Evolutionary conservation across 192 early-diverging fungal species (phyloP), one percentile per base, ranked within the genome.

Genomic region (Coemansia interrupta): DNA sequence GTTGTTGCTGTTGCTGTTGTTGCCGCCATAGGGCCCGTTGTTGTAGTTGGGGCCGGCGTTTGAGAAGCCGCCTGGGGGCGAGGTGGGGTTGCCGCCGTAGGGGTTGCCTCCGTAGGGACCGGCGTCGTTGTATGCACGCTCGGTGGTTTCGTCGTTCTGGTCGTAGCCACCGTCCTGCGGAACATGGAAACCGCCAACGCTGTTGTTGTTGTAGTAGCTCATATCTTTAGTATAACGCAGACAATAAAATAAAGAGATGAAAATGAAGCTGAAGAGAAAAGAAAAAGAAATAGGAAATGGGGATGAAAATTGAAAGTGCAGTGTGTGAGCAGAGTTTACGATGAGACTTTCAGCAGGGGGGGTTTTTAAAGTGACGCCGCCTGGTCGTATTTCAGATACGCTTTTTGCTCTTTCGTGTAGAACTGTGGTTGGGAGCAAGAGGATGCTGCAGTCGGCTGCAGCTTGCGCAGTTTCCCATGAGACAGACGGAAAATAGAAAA

Each of bases 141-240:
- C 20, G 9, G 42, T 12, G 22, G 18, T 26, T 14, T 44, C 56
- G 28, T 36, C 20, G 28, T 57, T 43, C 26, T 52, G 26, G 24
- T 32, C 28, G 18, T n/a, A 36, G 32, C 32, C 15, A n/a, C 15
- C 23, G 46, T 20, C 46, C 6, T 32, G 57, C 11, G 57, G 46
- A 15, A 40, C 30, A 4, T 40, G 43, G 57, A 59, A 59, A 2
- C 57, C 57, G 19, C 57, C 57, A 1, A 59, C 57, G 51, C 44
- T 54, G 18, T 36, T 18, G 64, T 60, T 23, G 55, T 57, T 44
- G 41, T 39, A 24, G 24, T 57, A 57, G 10, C 26, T 49, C 23
- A 28, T 49, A 49, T 47, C 14, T 22, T 22, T 13, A 23, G 19
- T 18, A 41, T 41, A 41, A 5, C 19, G n/a, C 19, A 5, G 19